These are phyloP conservation scores for Rhodamnia argentea DNA, from an alignment of 345 rosid genomes.

Conservation along the genomic window DNA sequence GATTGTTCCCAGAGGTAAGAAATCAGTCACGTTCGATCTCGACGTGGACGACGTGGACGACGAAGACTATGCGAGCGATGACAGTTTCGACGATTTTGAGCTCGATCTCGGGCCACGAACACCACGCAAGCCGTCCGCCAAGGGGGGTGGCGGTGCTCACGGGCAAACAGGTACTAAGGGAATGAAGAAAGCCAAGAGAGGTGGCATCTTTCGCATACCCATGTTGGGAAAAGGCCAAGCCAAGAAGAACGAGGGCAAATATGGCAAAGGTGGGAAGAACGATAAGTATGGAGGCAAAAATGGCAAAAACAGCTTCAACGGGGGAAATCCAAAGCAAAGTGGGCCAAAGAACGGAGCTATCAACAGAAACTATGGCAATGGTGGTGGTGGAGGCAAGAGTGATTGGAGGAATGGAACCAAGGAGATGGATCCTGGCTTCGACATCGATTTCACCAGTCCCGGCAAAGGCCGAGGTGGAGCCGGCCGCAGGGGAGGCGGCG, in stretches of 20 bases:
- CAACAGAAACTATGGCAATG: neutral
- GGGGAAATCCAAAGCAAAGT: neutral
- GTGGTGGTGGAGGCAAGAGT: neutral
- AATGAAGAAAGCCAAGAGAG: conserved; percentile 27
- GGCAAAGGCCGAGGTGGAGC: neutral
- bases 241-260: conserved; percentile 3
- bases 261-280: conserved; percentile 20
- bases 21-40: conserved; percentile 53
- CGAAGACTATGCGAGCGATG: conserved; percentile 20
- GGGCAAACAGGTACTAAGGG: conserved; percentile 25
- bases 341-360: neutral
- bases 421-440: neutral
- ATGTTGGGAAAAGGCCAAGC: conserved; percentile 13
- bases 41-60: conserved; percentile 43
- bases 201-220: conserved; percentile 44
- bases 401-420: neutral
- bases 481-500: neutral
- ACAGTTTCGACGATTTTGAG: conserved; percentile 29
- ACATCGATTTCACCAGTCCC: neutral
- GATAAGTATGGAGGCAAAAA: neutral
- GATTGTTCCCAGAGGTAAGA: conserved; percentile 35
- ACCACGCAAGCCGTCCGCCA: conserved; percentile 1
- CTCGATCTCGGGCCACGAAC: conserved; percentile 13
- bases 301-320: neutral
- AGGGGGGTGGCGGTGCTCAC: conserved; percentile 24